Evolutionary conservation across 1,284 basidiomycete genomes (phyloP).

Genomic region (Microbotryum intermedium): DNA sequence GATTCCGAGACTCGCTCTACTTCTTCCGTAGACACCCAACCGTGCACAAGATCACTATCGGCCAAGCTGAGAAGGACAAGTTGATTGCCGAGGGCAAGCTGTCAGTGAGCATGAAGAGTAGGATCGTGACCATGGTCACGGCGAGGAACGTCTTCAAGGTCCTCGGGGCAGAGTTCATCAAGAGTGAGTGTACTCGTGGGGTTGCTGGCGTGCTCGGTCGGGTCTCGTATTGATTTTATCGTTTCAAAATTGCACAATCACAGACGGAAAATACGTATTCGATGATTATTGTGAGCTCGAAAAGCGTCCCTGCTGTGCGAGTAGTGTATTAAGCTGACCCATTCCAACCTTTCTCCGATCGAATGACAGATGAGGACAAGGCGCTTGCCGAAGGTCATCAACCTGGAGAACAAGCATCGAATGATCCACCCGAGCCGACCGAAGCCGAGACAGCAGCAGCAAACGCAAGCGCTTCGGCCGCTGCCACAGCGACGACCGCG

Average conservation of each 20-base stretch:
- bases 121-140: slow-evolving; percentile 87
- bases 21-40: slow-evolving; percentile 87
- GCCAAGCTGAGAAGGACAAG: slow-evolving; percentile 78
- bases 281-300: slow-evolving; percentile 87
- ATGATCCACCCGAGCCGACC: slow-evolving; percentile 25
- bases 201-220: not conserved
- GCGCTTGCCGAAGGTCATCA: slow-evolving; percentile 29
- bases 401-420: slow-evolving; percentile 29
- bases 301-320: too few species aligned
- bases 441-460: slow-evolving; percentile 35
- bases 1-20: slow-evolving; percentile 91
- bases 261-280: slow-evolving; percentile 79
- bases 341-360: not conserved
- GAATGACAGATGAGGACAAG: slow-evolving; percentile 30
- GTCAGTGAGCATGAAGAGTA: slow-evolving; percentile 74
- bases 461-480: slow-evolving; percentile 42
- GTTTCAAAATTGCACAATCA: not conserved
- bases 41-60: slow-evolving; percentile 80
- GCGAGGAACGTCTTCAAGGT: slow-evolving; percentile 89
- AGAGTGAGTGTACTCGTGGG: slow-evolving; percentile 53
- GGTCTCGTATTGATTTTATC: not conserved
- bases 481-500: slow-evolving; percentile 18
- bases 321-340: too few species aligned
- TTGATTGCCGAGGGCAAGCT: slow-evolving; percentile 81
- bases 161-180: slow-evolving; percentile 81